phyloP scores from a whole-genome alignment of 441 rosid species.

The Populus hybrid region DNA sequence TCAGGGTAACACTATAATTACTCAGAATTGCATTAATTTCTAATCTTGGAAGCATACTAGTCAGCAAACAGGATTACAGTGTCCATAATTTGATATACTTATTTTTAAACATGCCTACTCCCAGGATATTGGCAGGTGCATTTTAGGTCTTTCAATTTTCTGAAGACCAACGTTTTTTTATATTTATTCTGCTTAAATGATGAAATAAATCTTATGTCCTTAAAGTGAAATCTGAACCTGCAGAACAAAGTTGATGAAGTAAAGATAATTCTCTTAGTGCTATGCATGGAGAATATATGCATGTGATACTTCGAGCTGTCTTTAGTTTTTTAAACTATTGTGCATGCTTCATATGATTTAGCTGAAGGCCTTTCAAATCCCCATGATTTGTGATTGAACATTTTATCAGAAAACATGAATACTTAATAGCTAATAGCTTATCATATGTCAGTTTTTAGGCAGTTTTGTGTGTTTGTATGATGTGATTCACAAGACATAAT shows the following conservation, averaged over 20 bases:
- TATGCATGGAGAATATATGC: not conserved
- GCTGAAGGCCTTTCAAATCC: not conserved
- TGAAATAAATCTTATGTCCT: not conserved
- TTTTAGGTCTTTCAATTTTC: not conserved
- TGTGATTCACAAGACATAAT: not conserved
- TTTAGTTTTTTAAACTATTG: not conserved
- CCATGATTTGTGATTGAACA: not conserved
- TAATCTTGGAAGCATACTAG: not conserved
- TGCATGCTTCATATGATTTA: not conserved
- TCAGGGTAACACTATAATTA: constrained; percentile 34
- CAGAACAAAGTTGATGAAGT: not conserved
- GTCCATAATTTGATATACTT: not conserved
- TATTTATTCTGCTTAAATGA: not conserved
- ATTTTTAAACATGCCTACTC: not conserved
- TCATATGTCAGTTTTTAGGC: not conserved
- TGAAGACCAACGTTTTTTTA: not conserved
- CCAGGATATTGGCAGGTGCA: not conserved
- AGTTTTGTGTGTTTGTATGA: not conserved
- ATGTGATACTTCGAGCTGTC: not conserved
- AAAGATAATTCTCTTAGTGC: not conserved
- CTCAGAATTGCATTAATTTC: not conserved
- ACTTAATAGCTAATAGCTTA: not conserved
- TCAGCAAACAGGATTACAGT: not conserved
- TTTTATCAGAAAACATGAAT: not conserved
- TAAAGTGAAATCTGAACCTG: not conserved